Conservation (phyloP, 768 basidiomycete species). For the Stropharia rugosoannulata region DNA sequence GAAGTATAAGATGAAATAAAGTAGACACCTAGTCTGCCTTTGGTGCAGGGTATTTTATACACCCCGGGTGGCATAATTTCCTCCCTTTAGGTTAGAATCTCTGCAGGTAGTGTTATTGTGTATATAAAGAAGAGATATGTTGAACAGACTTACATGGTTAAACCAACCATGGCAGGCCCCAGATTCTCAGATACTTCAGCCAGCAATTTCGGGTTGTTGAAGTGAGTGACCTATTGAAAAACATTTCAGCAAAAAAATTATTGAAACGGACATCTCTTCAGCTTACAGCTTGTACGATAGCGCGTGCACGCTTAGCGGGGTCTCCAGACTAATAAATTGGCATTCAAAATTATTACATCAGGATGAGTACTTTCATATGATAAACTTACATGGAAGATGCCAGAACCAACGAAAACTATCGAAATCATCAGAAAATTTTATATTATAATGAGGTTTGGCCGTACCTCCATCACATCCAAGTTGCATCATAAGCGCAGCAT, state of each 20-base stretch:
- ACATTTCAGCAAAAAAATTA: conserved; percentile 5
- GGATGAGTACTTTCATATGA: background rate
- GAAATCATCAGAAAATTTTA: conserved; percentile 4
- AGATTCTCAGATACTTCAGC: conserved; percentile 88
- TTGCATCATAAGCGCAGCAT: conserved; percentile 99
- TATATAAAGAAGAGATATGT: background rate
- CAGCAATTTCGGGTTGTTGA: conserved; percentile 89
- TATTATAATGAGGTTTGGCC: conserved; percentile 20
- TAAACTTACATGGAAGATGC: conserved; percentile 86
- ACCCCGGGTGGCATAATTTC: conserved; percentile 66
- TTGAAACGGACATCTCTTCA: conserved; percentile 3
- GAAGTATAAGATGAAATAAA: background rate
- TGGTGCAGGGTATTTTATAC: conserved; percentile 6
- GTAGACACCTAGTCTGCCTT: background rate
- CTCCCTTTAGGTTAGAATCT: conserved; percentile 67
- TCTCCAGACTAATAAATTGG: conserved; percentile 67
- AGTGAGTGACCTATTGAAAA: conserved; percentile 74
- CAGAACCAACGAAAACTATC: conserved; percentile 94
- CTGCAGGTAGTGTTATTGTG: conserved; percentile 31
- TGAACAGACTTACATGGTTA: conserved; percentile 67
- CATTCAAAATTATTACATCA: background rate
- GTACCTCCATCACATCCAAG: conserved; percentile 93
- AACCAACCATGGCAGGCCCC: conserved; percentile 91
- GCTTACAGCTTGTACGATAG: conserved; percentile 91
- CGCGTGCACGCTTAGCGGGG: conserved; percentile 89